Evolutionary conservation across 1,284 basidiomycete genomes (phyloP), one percentile per base, ranked within the genome.

Genomic region (Pholiota adiposa): DNA sequence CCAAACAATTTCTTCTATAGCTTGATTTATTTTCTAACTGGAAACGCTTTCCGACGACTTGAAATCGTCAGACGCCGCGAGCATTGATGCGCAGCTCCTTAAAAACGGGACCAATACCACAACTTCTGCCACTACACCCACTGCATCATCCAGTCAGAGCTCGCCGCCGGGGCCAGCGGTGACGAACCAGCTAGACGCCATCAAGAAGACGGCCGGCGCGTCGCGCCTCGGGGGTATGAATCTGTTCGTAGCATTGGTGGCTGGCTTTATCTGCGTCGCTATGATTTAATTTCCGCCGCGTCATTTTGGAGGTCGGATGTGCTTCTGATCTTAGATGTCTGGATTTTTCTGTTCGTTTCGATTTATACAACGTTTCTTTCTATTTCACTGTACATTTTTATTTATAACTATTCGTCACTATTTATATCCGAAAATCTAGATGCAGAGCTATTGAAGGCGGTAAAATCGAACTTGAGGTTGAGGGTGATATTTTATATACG

Each of bases 51-150:
- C 16, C 4, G 29, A 12, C 7, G 18, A 7, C 36, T 7, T 29
- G 8, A 21, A 23, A 34, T 1, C 31, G 34, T 33, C n/a, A 64
- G 65, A 63, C 23, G 36, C 65, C 48, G 52, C 63, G 18, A 59
- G 56, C 14, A 51, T 55, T 1, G 58, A 46, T 7, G 40, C 38
- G 3, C 60, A 61, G n/a, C 54, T 61, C 3, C 55, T 49, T 12
- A 58, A 43, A 40, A 64, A 67, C 29, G 4, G 18, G 27, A 65
- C 63, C 1, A 58, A 57, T 11, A 21, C 33, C 2, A 59, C 51
- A 8, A 31, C 52, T 11, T 34, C 57, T 2, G 33, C 57, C 0
- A 44, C 33, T 16, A 0, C 4, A 21, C 18, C 9, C 38, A n/a
- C 8, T 38, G 36, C 6, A 38, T 31, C 34, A 2, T 41, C 53